Evolutionary conservation across 1,284 basidiomycete species (phyloP).

Genomic region (Papiliotrema laurentii): DNA sequence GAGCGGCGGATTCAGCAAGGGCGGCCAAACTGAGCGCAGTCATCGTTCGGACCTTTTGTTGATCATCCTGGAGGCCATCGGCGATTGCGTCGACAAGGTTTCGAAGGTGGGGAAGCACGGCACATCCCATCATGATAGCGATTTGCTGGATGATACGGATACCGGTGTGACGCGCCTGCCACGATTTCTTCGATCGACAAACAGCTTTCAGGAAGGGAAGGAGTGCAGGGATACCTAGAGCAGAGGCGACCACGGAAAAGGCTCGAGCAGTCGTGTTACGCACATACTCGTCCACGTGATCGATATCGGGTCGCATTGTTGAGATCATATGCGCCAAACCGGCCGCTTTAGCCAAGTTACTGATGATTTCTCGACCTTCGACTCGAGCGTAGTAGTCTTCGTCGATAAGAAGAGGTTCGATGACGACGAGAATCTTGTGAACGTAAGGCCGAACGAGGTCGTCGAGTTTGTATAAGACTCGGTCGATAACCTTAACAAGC

Average conservation of each 20-base stretch:
- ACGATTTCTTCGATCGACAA: slow-evolving; percentile 97
- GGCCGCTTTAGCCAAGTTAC: slow-evolving; percentile 96
- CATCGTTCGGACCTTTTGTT: slow-evolving; percentile 99
- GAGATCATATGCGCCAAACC: slow-evolving; percentile 99
- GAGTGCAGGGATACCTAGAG: slow-evolving; percentile 93
- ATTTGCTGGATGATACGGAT: slow-evolving; percentile 99
- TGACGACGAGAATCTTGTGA: slow-evolving; percentile 99
- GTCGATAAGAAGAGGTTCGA: slow-evolving; percentile 97
- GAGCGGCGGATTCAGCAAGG: slow-evolving; percentile 92
- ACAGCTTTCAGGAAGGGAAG: slow-evolving; percentile 98
- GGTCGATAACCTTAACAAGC: slow-evolving; percentile 98
- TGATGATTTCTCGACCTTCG: slow-evolving; percentile 98
- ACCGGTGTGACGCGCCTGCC: slow-evolving; percentile 98
- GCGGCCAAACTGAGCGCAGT: slow-evolving; percentile 95
- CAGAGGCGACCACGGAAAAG: slow-evolving; percentile 98
- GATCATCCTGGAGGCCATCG: slow-evolving; percentile 92
- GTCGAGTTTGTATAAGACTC: slow-evolving; percentile 97
- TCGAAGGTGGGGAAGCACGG: slow-evolving; percentile 93
- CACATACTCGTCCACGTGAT: slow-evolving; percentile 98
- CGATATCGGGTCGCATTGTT: slow-evolving; percentile 99
- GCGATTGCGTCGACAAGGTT: slow-evolving; percentile 96
- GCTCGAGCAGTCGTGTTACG: slow-evolving; percentile 98
- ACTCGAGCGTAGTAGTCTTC: slow-evolving; percentile 99
- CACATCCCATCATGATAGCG: slow-evolving; percentile 99
- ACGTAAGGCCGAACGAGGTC: slow-evolving; percentile 98